Evolutionary conservation across 2,329 filamentous ascomycete species (phyloP), one percentile per base, ranked within the genome.

Genomic region (Coniochaeta pulveracea): DNA sequence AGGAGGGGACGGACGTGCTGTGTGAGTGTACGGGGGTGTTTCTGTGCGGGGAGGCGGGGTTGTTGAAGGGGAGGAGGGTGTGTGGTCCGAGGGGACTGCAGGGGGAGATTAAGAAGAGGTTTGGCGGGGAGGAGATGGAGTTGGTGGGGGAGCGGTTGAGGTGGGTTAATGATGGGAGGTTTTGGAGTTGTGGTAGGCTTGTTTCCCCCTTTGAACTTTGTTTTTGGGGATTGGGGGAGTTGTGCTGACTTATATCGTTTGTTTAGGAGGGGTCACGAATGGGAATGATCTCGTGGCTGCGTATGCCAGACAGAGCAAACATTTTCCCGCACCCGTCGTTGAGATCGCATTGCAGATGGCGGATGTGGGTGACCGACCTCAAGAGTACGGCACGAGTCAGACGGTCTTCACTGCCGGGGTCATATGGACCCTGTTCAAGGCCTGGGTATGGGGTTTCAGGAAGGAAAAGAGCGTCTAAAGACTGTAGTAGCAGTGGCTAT

Each of bases 271-370:
- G 33, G 51, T 72, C 34, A 72, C 68, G 10, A 72, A 72, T 39
- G 67, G 67, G 19, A 71, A 72, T 41, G 69, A 73, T 37, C 55
- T 73, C 34, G 60, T 71, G 27, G 61, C 63, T 12, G 66, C 66
- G 3, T 73, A 72, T 44, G 58, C 60, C 7, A 57, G 63, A 22
- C 49, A 56, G 5, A 55, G 54, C 26, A 17, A 17, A 6, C 57
- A 57, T 35, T 66, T 69, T 43, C 56, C 64, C 1, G 42, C 39
- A 4, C 47, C 60, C 0, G 39, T 69, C 11, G 64, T 55, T 8
- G 66, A 72, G 45, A 43, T 66, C 27, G 56, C 47, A 4, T 51
- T 61, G 15, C 47, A 48, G 37, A 43, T 68, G 49, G 57, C 60
- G 2, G 67, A 70, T 14, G 61, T 66, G 7, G 68, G 65, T 4